Evolutionary conservation across 495 filamentous ascomycete species (phyloP).

Genomic region (Platismatia glauca): DNA sequence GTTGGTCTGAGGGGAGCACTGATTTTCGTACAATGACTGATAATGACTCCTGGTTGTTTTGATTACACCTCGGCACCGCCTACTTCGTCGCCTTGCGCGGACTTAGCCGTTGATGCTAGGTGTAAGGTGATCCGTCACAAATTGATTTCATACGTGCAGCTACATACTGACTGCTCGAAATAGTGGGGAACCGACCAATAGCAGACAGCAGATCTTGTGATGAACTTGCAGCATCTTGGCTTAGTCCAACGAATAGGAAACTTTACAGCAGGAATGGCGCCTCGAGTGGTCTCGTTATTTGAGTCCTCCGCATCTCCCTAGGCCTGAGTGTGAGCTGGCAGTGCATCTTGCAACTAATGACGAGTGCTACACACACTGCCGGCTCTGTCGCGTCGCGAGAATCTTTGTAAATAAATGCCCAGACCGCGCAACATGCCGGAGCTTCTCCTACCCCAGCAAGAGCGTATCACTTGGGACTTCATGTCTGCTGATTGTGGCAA

Average conservation of each 20-base stretch:
- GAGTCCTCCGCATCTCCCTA: not conserved
- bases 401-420: not conserved
- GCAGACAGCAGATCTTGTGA: not conserved
- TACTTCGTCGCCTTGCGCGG: not conserved
- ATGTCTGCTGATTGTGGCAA: not conserved
- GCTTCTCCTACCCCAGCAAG: not conserved
- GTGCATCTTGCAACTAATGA: not conserved
- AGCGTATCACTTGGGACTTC: not conserved
- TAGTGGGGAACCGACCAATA: conserved; percentile 1
- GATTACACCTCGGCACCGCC: conserved; percentile 7
- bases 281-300: not conserved
- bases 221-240: not conserved
- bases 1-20: not conserved
- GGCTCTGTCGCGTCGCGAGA: not conserved
- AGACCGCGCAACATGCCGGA: not conserved
- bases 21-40: not conserved
- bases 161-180: not conserved
- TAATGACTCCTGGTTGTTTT: conserved; percentile 9
- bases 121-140: not conserved
- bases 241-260: conserved; percentile 4
- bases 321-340: conserved; percentile 1
- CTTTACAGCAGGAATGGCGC: not conserved
- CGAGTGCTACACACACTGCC: not conserved
- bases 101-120: not conserved
- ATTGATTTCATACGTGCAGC: not conserved